A percentile compares a stretch with the other conserved stretches of the same genome.
These are phyloP conservation scores for Xylariaceae sp. DNA, from an alignment of 2,329 filamentous ascomycete species.

Conservation along the genomic window DNA sequence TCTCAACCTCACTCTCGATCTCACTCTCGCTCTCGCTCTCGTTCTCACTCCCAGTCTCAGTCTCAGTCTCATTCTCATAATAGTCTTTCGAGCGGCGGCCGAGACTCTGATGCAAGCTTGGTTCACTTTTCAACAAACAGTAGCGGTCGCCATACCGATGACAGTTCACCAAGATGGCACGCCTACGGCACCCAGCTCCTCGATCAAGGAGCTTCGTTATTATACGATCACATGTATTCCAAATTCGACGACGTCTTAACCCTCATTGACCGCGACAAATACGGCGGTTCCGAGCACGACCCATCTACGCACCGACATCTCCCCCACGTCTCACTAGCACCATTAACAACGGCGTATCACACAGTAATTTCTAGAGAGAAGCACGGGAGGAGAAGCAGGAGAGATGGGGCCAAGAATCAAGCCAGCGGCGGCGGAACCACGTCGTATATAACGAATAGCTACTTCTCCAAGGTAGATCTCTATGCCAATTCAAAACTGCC, in stretches of 20 bases:
- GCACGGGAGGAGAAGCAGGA: constrained; percentile 30
- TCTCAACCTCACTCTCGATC: constrained; percentile 20
- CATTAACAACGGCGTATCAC: constrained; percentile 14
- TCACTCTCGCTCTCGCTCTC: constrained; percentile 18
- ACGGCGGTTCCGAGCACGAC: constrained; percentile 49
- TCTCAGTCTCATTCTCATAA: not conserved
- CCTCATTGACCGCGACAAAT: constrained; percentile 60
- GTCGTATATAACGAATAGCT: constrained; percentile 44
- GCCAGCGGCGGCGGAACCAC: constrained; percentile 29
- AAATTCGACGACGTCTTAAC: constrained; percentile 66
- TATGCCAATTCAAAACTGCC: constrained; percentile 76
- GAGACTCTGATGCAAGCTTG: constrained; percentile 40
- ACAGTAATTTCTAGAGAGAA: constrained; percentile 14
- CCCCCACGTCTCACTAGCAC: constrained; percentile 7
- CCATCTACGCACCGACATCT: constrained; percentile 40
- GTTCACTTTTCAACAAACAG: constrained; percentile 37
- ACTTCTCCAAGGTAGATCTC: constrained; percentile 70
- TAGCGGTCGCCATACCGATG: constrained; percentile 38
- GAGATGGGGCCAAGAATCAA: constrained; percentile 35
- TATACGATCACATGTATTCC: constrained; percentile 53
- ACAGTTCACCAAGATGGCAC: constrained; percentile 41
- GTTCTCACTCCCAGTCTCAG: not conserved
- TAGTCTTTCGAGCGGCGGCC: constrained; percentile 29
- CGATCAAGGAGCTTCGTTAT: constrained; percentile 41
- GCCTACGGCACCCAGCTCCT: constrained; percentile 40